Percentiles rank a stretch among this genome's conserved stretches.
Evolutionary conservation across 129 eudicot species (phyloP).

Genomic region (Flaveria bidentis): DNA sequence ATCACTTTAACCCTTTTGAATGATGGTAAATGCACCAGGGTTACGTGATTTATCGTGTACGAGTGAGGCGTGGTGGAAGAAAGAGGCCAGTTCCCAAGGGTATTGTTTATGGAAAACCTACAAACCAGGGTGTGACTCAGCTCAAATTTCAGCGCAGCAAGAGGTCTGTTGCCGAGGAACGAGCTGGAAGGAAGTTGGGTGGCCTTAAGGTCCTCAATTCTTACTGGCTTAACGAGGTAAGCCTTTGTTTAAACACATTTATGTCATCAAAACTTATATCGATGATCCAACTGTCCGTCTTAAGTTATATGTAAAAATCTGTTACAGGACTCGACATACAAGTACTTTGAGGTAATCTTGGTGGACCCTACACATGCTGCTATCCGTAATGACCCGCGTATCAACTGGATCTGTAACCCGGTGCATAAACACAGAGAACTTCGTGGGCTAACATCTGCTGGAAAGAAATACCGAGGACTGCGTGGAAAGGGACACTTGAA

Average conservation of each 20-base stretch:
- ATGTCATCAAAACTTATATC: background rate
- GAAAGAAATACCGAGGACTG: conserved; percentile 82
- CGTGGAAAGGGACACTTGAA: conserved; percentile 77
- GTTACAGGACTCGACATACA: conserved; percentile 72
- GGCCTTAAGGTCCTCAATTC: conserved; percentile 81
- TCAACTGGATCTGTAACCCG: conserved; percentile 77
- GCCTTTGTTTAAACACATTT: conserved; percentile 2
- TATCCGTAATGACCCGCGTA: conserved; percentile 68
- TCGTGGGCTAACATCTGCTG: conserved; percentile 80
- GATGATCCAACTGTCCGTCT: background rate
- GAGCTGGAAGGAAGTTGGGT: conserved; percentile 73
- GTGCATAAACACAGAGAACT: conserved; percentile 78
- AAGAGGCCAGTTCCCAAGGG: conserved; percentile 86
- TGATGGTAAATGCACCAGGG: conserved; percentile 33
- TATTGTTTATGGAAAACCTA: conserved; percentile 72
- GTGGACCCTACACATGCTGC: conserved; percentile 67
- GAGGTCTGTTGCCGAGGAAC: conserved; percentile 76
- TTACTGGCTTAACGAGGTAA: conserved; percentile 65
- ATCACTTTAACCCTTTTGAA: background rate
- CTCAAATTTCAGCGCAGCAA: conserved; percentile 70
- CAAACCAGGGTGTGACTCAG: conserved; percentile 73
- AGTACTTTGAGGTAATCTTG: conserved; percentile 73
- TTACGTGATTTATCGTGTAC: conserved; percentile 64
- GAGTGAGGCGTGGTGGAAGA: conserved; percentile 78
- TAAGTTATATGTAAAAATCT: background rate